Evolutionary conservation across 106 monocot species (phyloP).

Genomic region (Iris macrosiphon): DNA sequence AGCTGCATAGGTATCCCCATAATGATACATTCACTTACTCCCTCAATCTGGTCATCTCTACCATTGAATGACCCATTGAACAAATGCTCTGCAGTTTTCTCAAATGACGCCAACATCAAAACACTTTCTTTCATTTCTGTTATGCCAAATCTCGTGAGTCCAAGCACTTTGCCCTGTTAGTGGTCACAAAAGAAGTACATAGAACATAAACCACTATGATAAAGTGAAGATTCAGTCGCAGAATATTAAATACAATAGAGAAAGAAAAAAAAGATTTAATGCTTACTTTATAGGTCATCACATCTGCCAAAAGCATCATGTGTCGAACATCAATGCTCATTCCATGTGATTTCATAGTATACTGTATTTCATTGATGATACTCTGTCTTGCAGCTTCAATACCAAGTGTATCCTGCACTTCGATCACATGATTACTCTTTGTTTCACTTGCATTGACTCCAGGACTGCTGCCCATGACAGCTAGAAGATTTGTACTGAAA

Average conservation of each 20-base stretch:
- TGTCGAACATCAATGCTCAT: constrained; percentile 95
- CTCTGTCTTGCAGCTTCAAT: constrained; percentile 94
- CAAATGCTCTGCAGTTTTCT: constrained; percentile 84
- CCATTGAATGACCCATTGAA: constrained; percentile 86
- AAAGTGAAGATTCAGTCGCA: background rate
- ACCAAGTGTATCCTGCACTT: constrained; percentile 66
- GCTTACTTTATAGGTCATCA: constrained; percentile 87
- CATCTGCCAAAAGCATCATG: constrained; percentile 96
- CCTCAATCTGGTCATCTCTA: constrained; percentile 79
- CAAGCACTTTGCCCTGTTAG: constrained; percentile 85
- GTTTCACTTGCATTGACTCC: constrained; percentile 73
- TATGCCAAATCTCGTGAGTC: constrained; percentile 88
- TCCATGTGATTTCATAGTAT: constrained; percentile 62
- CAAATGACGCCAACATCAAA: constrained; percentile 94
- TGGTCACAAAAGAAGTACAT: constrained; percentile 2
- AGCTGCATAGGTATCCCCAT: constrained; percentile 94
- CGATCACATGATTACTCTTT: constrained; percentile 82
- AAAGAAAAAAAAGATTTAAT: background rate
- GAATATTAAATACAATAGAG: constrained; percentile 2
- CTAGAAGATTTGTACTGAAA: constrained; percentile 76
- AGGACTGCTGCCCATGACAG: constrained; percentile 88
- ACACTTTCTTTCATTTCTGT: constrained; percentile 95
- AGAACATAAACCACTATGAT: background rate
- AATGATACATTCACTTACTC: constrained; percentile 93
- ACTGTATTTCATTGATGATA: constrained; percentile 82